Percentiles rank a stretch among this genome's conserved stretches.
These are phyloP conservation scores for Globisporangium sylvaticum DNA, from an alignment of 352 stramenopile genomes.

Conservation along the genomic window DNA sequence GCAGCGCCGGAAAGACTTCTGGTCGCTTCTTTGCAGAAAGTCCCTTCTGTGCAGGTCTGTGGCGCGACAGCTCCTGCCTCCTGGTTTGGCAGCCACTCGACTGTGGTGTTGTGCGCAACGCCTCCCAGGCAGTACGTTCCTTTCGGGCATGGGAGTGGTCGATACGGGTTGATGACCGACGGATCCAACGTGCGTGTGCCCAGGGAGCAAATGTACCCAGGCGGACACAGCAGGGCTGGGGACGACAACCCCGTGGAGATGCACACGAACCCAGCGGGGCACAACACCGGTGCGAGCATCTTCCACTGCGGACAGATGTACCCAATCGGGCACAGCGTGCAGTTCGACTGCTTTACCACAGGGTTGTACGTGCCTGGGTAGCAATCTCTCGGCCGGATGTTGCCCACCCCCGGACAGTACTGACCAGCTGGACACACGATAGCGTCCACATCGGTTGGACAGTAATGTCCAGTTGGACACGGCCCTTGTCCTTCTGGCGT, in stretches of 20 bases:
- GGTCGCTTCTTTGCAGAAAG: constrained; percentile 89
- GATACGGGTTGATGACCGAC: constrained; percentile 61
- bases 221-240: constrained; percentile 90
- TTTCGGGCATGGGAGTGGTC: constrained; percentile 84
- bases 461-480: constrained; percentile 95
- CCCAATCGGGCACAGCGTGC: constrained; percentile 92
- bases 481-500: constrained; percentile 91
- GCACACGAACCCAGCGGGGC: constrained; percentile 95
- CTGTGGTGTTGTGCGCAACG: constrained; percentile 89
- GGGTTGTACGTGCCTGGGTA: constrained; percentile 94
- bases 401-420: constrained; percentile 94
- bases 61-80: constrained; percentile 82
- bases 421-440: constrained; percentile 90
- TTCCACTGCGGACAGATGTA: constrained; percentile 91
- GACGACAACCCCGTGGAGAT: constrained; percentile 88
- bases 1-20: constrained; percentile 74
- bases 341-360: constrained; percentile 80
- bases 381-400: constrained; percentile 89
- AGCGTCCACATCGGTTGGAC: constrained; percentile 85
- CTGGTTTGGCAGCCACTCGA: constrained; percentile 88
- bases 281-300: constrained; percentile 71
- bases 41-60: constrained; percentile 94
- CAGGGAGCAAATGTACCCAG: constrained; percentile 92
- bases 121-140: constrained; percentile 96
- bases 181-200: constrained; percentile 92